These are phyloP conservation scores for Pseudogymnoascus sp. DNA, from an alignment of 2,329 filamentous ascomycete species.

Conservation along the genomic window DNA sequence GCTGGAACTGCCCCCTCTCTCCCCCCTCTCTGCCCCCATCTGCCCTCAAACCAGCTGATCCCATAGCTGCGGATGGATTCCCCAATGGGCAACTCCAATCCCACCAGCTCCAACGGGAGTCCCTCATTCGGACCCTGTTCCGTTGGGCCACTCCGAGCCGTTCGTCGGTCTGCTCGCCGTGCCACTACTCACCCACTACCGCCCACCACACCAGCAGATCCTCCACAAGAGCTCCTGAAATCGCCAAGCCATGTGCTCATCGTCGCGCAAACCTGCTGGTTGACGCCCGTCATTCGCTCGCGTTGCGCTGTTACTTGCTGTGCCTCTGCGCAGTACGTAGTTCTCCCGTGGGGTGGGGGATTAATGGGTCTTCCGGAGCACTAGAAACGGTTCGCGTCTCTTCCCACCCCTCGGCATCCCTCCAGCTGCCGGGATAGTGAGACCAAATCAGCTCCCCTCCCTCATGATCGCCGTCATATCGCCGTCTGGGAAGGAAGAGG, in stretches of 20 bases:
- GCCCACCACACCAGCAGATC: neutral
- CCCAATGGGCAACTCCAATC: neutral
- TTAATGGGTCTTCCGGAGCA: neutral
- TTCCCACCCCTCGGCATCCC: neutral
- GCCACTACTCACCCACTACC: neutral
- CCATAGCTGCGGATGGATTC: neutral
- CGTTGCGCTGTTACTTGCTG: neutral
- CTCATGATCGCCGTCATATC: neutral
- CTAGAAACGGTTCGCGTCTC: conserved; percentile 6
- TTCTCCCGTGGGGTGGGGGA: neutral
- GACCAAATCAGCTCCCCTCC: neutral
- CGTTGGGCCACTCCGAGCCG: neutral
- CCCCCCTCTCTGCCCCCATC: neutral
- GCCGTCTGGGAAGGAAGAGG: neutral
- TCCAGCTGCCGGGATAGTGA: neutral
- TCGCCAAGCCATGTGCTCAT: neutral
- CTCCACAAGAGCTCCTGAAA: neutral
- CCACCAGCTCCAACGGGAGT: neutral
- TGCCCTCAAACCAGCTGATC: neutral
- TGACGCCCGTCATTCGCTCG: neutral
- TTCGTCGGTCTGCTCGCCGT: neutral
- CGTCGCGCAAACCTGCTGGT: neutral
- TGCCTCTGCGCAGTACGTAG: neutral
- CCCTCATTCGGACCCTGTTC: conserved; percentile 4
- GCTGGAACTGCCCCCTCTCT: neutral